phyloP scores from a whole-genome alignment of 805 yeast genomes.

The Wickerhamomyces silvicola region DNA sequence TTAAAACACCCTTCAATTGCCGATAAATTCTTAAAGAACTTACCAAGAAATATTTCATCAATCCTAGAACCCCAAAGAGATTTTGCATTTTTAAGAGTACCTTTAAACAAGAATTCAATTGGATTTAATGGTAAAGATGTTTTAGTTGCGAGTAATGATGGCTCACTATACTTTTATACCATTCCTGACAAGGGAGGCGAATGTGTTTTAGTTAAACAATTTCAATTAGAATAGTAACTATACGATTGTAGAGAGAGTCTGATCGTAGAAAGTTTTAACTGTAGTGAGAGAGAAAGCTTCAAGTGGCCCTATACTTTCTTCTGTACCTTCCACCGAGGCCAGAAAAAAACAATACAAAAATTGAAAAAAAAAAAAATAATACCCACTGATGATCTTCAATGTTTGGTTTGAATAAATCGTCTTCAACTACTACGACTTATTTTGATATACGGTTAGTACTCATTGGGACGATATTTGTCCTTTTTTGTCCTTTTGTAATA shows the following conservation, averaged over 20 bases:
- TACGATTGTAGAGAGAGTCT: no score
- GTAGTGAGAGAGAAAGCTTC: no score
- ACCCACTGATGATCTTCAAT: no score
- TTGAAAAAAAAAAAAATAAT: no score
- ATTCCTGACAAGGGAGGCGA: no score
- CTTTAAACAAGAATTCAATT: conserved; percentile 9
- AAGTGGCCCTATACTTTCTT: no score
- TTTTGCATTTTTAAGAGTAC: conserved; percentile 50
- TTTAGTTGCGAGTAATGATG: conserved; percentile 46
- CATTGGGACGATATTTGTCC: neutral
- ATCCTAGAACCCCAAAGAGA: conserved; percentile 62
- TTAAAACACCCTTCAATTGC: conserved; percentile 18
- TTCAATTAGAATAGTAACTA: no score
- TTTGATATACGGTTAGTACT: conserved; percentile 24
- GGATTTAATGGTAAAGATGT: conserved; percentile 29
- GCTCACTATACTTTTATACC: no score
- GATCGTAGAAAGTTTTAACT: no score
- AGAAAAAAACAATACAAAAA: no score
- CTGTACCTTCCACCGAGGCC: no score
- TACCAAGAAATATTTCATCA: conserved; percentile 32
- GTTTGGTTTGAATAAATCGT: conserved; percentile 20
- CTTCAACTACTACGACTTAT: conserved; percentile 17
- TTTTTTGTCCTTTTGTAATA: neutral
- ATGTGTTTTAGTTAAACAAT: no score
- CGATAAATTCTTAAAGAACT: conserved; percentile 18